Base-by-base conservation (phyloP, 441 rosid species). In the Francoa sonchifolia region DNA sequence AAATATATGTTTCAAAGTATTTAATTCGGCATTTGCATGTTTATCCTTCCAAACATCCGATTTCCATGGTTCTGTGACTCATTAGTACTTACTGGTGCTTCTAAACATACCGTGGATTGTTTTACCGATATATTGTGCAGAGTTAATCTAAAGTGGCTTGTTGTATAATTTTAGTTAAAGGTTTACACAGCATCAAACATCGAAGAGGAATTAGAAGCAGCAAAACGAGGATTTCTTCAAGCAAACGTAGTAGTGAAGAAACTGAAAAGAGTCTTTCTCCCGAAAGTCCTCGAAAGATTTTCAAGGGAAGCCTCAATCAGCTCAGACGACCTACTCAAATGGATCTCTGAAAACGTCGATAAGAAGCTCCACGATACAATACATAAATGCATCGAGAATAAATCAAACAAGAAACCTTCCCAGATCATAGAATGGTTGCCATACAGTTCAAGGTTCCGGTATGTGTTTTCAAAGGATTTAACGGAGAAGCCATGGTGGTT, bases 401-500 rank as follows among this genome's bases (percentile, higher is more conserved):
- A 66, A 50, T 42, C 55, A 31, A 76, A 55, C 61, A 79, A 59
- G 71, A 83, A 66, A 51, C 32, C 65, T 2, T 71, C 82, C 1
- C 84, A 77, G 42, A 46, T 73, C 10, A 56, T 78, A 8, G 82
- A 80, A 38, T 87, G 95, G 95, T 50, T 73, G 50, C 75, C 95
- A 23, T 83, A 80, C 48, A 74, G 67, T 37, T 66, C 89, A 58
- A 83, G 66, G 47, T 87, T 87, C 39, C 69, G 74, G 40, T 87
- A 80, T 43, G 62, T 74, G 16, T 71, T 83, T 58, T 69, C 89
- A 0, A 76, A 74, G 53, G 89, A 83, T 22, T 57, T 83, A 41
- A 59, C 75, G 11, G 94, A 72, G 58, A 80, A 69, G 43, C 74
- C 79, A 21, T 69, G 67, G 74, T 73, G 74, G 78, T 44, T 57